Percentiles rank a stretch among this genome's conserved stretches.
phyloP scores from a whole-genome alignment of 2,329 filamentous ascomycete genomes.

The Aspergillus ibericus region DNA sequence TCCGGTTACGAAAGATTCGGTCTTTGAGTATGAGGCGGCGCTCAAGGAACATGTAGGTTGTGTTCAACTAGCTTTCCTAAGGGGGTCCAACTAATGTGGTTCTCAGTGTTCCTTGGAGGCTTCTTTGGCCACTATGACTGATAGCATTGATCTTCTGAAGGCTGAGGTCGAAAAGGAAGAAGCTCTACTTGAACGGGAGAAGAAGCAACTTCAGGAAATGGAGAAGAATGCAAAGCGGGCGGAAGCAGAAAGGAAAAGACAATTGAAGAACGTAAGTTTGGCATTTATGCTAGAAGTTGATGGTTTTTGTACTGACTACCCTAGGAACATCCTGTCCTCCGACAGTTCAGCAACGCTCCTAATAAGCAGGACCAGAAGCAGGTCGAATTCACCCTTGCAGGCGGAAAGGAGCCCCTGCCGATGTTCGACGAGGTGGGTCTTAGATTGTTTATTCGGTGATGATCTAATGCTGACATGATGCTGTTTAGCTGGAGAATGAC shows the following conservation, averaged over 20 bases:
- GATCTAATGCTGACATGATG: constrained; percentile 11
- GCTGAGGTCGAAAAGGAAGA: constrained; percentile 46
- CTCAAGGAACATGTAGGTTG: constrained; percentile 44
- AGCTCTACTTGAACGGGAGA: constrained; percentile 42
- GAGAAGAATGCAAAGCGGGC: constrained; percentile 45
- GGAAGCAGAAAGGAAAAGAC: constrained; percentile 40
- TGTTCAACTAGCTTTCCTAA: neutral
- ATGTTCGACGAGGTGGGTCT: constrained; percentile 36
- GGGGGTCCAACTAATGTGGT: constrained; percentile 12
- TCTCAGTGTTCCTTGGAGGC: constrained; percentile 39
- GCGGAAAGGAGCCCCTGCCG: constrained; percentile 24
- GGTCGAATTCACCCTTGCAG: constrained; percentile 31
- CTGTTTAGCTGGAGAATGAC: constrained; percentile 37
- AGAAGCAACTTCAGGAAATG: constrained; percentile 42
- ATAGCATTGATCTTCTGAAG: constrained; percentile 42
- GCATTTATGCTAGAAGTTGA: neutral
- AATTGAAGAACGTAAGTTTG: constrained; percentile 42
- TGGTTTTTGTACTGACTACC: constrained; percentile 16
- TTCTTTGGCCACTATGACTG: constrained; percentile 40
- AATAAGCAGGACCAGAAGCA: constrained; percentile 14
- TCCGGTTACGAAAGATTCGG: constrained; percentile 41
- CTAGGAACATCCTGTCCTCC: constrained; percentile 44
- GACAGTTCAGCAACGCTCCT: constrained; percentile 32
- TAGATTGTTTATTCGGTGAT: neutral
- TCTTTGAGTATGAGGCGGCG: constrained; percentile 46